phyloP scores from a whole-genome alignment of 805 yeast species.

The Saccharomycopsis babjevae region DNA sequence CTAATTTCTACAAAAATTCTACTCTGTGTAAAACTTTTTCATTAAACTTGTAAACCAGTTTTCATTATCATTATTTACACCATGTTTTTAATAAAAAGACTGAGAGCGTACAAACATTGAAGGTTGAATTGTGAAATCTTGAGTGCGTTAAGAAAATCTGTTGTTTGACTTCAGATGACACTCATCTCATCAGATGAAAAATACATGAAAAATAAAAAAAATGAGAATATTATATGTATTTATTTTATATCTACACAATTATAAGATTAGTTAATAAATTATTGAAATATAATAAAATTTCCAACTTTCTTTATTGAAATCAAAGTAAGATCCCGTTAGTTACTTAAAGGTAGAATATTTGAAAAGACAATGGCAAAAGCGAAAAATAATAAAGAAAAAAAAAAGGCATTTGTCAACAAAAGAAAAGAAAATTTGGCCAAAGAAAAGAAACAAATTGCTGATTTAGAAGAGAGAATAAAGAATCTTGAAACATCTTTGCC shows the following conservation, averaged over 20 bases:
- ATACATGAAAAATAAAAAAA: not conserved
- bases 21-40: not conserved
- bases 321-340: not conserved
- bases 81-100: too few relatives aligned
- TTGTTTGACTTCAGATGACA: too few relatives aligned
- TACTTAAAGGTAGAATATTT: not conserved
- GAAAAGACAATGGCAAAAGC: not conserved
- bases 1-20: not conserved
- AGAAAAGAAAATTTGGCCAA: conserved; percentile 7
- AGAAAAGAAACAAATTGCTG: conserved; percentile 6
- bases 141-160: too few relatives aligned
- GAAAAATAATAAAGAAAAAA: conserved; percentile 2
- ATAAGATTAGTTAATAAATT: too few relatives aligned
- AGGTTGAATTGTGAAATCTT: too few relatives aligned
- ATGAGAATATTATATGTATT: too few relatives aligned
- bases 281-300: too few relatives aligned
- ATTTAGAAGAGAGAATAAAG: not conserved
- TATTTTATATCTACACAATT: too few relatives aligned
- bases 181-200: too few relatives aligned
- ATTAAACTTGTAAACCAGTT: not conserved
- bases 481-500: not conserved
- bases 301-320: too few relatives aligned
- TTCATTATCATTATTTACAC: too few relatives aligned
- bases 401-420: conserved; percentile 2
- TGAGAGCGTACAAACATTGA: too few relatives aligned